phyloP scores from a whole-genome alignment of 441 rosid species.

The Hypseocharis bilobata region DNA sequence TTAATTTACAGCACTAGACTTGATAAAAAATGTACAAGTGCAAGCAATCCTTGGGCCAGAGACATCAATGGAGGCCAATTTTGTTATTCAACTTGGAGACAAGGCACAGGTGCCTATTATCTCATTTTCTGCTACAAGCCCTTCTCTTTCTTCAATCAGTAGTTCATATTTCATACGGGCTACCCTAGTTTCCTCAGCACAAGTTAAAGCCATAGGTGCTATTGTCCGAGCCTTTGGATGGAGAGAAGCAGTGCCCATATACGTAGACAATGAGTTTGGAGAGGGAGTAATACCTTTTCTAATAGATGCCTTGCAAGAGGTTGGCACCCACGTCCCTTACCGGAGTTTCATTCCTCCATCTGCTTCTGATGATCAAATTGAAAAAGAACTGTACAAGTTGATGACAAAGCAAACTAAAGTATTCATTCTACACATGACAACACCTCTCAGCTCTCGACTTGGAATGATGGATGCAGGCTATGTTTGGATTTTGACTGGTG shows the following conservation, averaged over 20 bases:
- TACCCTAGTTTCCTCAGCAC: constrained; percentile 29
- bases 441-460: constrained; percentile 30
- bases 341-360: constrained; percentile 30
- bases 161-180: constrained; percentile 48
- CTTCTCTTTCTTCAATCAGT: constrained; percentile 30
- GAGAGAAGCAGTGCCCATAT: constrained; percentile 49
- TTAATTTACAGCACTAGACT: constrained; percentile 36
- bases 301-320: constrained; percentile 36
- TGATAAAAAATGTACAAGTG: constrained; percentile 45
- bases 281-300: constrained; percentile 39
- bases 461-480: constrained; percentile 49
- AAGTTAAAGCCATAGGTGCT: constrained; percentile 38
- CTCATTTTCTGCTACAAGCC: constrained; percentile 52
- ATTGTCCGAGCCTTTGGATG: constrained; percentile 43
- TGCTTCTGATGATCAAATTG: constrained; percentile 35
- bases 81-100: constrained; percentile 36
- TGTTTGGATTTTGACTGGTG: constrained; percentile 55
- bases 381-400: constrained; percentile 37
- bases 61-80: constrained; percentile 41
- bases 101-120: constrained; percentile 49
- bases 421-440: constrained; percentile 47
- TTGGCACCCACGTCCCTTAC: constrained; percentile 31
- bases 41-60: constrained; percentile 51
- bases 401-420: constrained; percentile 49
- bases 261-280: constrained; percentile 40